Evolutionary conservation across 2,329 filamentous ascomycete species (phyloP).

Genomic region (Diaporthe destruens): DNA sequence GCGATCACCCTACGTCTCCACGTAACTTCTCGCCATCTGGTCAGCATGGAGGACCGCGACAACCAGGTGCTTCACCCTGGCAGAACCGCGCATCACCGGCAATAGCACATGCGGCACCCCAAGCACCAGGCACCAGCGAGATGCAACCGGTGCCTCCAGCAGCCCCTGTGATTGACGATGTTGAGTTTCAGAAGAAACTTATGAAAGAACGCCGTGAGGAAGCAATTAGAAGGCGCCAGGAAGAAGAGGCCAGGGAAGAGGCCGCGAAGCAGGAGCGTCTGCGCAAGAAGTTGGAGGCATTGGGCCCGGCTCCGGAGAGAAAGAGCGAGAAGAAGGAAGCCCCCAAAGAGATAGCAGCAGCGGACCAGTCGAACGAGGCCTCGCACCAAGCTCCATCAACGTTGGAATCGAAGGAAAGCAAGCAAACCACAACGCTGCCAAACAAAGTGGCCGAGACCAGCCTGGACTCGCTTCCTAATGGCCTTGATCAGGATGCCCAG

Average conservation of each 20-base stretch:
- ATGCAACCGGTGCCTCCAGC: constrained; percentile 48
- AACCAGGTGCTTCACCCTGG: constrained; percentile 52
- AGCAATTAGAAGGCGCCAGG: constrained; percentile 75
- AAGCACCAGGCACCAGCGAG: constrained; percentile 48
- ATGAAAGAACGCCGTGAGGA: constrained; percentile 80
- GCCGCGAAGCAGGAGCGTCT: constrained; percentile 79
- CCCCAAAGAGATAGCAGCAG: constrained; percentile 55
- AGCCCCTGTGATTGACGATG: constrained; percentile 63
- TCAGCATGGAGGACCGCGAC: constrained; percentile 49
- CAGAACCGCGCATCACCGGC: constrained; percentile 61
- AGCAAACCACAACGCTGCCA: constrained; percentile 44
- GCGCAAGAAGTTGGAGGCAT: constrained; percentile 76
- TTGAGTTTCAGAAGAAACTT: constrained; percentile 75
- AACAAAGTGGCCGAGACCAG: constrained; percentile 39
- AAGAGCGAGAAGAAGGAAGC: constrained; percentile 68
- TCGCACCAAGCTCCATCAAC: constrained; percentile 16
- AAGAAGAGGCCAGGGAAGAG: constrained; percentile 79
- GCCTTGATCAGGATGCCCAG: constrained; percentile 40
- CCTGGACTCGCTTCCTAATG: constrained; percentile 42
- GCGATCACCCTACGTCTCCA: constrained; percentile 65
- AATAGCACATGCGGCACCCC: constrained; percentile 55
- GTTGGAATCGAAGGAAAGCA: constrained; percentile 40
- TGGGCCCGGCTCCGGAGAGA: constrained; percentile 74
- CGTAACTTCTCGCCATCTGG: constrained; percentile 56
- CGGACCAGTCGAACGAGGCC: constrained; percentile 45